A percentile compares a stretch with the other conserved stretches of the same genome.
Conservation (phyloP, 2,329 filamentous ascomycete species). For the Madurella mycetomatis region DNA sequence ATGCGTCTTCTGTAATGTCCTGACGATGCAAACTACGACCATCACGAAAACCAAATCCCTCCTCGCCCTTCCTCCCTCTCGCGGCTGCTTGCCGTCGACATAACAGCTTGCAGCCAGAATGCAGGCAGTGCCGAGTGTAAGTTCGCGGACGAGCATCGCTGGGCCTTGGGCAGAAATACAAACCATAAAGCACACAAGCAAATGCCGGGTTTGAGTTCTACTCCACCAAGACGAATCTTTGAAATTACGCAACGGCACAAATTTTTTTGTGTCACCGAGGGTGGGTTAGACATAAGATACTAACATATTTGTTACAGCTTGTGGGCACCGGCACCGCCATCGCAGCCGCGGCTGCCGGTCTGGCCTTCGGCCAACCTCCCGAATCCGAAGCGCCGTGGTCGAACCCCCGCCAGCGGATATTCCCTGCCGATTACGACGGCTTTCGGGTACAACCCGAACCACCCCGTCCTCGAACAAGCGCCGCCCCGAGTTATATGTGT, state of each 20-base stretch:
- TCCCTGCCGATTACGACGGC: constrained; percentile 30
- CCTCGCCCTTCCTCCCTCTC: constrained; percentile 28
- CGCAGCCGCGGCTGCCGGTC: constrained; percentile 55
- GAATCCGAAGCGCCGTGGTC: constrained; percentile 36
- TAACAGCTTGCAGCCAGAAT: constrained; percentile 32
- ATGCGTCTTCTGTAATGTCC: constrained; percentile 28
- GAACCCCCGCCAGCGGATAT: constrained; percentile 31
- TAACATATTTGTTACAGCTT: constrained; percentile 40
- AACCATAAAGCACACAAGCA: constrained; percentile 9
- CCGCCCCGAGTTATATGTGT: constrained; percentile 32
- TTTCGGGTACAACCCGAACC: constrained; percentile 27
- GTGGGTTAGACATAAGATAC: constrained; percentile 1
- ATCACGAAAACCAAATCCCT: constrained; percentile 31
- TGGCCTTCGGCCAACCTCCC: constrained; percentile 54
- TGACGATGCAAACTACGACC: constrained; percentile 37
- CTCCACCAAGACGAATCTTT: neutral
- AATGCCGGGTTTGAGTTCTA: neutral
- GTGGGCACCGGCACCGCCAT: constrained; percentile 59
- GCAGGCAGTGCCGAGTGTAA: constrained; percentile 44
- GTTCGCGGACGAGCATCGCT: constrained; percentile 24
- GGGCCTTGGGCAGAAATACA: constrained; percentile 3
- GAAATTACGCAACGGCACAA: neutral
- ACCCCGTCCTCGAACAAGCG: constrained; percentile 44
- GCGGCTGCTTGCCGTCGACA: constrained; percentile 30
- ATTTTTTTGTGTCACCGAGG: neutral